These are phyloP conservation scores for Lasiodiplodia sp. DNA, from an alignment of 2,329 filamentous ascomycete genomes.

Conservation along the genomic window DNA sequence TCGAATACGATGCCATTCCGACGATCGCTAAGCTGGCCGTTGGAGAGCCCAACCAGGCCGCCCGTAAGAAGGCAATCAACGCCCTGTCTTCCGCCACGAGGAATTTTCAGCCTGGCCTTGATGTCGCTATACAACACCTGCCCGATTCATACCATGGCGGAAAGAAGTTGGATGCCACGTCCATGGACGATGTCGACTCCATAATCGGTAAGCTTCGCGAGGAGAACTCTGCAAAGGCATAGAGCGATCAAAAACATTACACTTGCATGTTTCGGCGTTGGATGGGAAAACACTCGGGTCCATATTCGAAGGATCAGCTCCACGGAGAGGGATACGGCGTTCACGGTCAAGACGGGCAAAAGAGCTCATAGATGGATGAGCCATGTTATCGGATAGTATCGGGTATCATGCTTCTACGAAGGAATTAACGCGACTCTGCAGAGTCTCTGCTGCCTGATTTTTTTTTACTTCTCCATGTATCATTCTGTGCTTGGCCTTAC, in stretches of 20 bases:
- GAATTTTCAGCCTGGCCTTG: slow-evolving; percentile 83
- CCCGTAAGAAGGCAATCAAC: slow-evolving; percentile 86
- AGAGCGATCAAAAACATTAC: neutral
- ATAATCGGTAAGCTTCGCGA: slow-evolving; percentile 74
- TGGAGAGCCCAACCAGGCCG: slow-evolving; percentile 66
- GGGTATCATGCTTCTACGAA: slow-evolving; percentile 28
- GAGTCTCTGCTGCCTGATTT: neutral
- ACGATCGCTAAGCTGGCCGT: slow-evolving; percentile 71
- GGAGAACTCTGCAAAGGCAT: slow-evolving; percentile 28
- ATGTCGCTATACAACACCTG: slow-evolving; percentile 71
- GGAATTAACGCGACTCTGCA: slow-evolving; percentile 3
- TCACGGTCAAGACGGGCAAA: slow-evolving; percentile 5
- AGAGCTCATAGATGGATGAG: neutral
- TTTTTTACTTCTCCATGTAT: neutral
- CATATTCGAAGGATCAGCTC: neutral
- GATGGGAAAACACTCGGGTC: neutral
- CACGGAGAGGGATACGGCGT: slow-evolving; percentile 14
- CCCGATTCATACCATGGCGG: slow-evolving; percentile 64
- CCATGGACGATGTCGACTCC: slow-evolving; percentile 86
- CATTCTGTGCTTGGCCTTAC: neutral
- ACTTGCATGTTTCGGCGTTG: slow-evolving; percentile 30
- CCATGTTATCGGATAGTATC: slow-evolving; percentile 15
- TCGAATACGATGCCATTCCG: slow-evolving; percentile 71
- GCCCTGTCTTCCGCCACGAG: slow-evolving; percentile 85
- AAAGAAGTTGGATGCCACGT: slow-evolving; percentile 71